A percentile compares a stretch with the other conserved stretches of the same genome.
Evolutionary conservation across 2,329 filamentous ascomycete species (phyloP).

Genomic region (Teratosphaeriaceae sp.): DNA sequence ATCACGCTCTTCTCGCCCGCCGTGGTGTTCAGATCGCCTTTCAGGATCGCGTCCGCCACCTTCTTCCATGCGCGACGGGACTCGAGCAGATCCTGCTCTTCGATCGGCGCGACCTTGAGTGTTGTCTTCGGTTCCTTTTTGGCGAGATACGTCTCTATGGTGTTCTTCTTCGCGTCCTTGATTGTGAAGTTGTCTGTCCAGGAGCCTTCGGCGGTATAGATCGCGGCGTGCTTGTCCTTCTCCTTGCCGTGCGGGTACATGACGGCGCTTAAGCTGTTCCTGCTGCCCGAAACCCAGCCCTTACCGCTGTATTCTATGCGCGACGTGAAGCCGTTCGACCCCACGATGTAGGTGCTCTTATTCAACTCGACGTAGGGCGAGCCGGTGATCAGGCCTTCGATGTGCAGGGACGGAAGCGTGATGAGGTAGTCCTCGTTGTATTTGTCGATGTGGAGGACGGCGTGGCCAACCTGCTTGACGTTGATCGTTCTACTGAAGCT

Average conservation of each 20-base stretch:
- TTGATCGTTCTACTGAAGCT: constrained; percentile 91
- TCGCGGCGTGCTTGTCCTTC: constrained; percentile 52
- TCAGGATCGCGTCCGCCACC: constrained; percentile 72
- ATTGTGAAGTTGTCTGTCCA: constrained; percentile 83
- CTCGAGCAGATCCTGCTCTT: constrained; percentile 80
- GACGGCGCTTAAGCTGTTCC: constrained; percentile 77
- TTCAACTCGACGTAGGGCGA: constrained; percentile 89
- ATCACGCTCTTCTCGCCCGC: constrained; percentile 78
- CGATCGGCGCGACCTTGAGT: constrained; percentile 63
- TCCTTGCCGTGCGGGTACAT: constrained; percentile 65
- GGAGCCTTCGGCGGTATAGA: constrained; percentile 80
- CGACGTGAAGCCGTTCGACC: constrained; percentile 76
- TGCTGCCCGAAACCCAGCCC: constrained; percentile 92
- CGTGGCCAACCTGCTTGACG: constrained; percentile 73
- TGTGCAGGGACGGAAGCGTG: constrained; percentile 83
- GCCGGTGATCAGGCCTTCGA: constrained; percentile 83
- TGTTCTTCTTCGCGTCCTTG: constrained; percentile 54
- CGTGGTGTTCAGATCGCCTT: constrained; percentile 77
- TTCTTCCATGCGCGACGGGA: constrained; percentile 81
- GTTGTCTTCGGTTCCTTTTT: constrained; percentile 51
- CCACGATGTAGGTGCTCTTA: constrained; percentile 74
- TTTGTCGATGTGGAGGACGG: constrained; percentile 66
- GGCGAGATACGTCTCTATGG: constrained; percentile 41
- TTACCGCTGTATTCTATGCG: constrained; percentile 92
- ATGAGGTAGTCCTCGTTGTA: constrained; percentile 75